Evolutionary conservation across 495 filamentous ascomycete genomes (phyloP).

Genomic region (Aspergillus ellipticus): DNA sequence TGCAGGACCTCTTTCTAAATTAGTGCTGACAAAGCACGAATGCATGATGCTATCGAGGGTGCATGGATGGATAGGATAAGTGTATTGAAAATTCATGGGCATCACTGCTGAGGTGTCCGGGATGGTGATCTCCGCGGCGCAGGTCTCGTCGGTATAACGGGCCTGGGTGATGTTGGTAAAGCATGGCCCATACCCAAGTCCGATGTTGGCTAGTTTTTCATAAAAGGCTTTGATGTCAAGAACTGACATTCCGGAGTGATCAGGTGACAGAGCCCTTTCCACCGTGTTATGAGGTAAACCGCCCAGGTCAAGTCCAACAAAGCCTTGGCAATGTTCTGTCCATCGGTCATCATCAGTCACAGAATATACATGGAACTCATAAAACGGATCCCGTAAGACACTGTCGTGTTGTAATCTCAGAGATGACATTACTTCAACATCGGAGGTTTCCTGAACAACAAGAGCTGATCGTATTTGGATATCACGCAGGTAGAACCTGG

Average conservation of each 20-base stretch:
- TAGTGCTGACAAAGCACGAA: slow-evolving; percentile 17
- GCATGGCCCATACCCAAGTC: slow-evolving; percentile 34
- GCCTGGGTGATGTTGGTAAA: slow-evolving; percentile 30
- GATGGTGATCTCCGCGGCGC: slow-evolving; percentile 32
- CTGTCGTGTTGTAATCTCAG: slow-evolving; percentile 3
- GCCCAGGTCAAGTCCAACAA: slow-evolving; percentile 6
- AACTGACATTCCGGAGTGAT: background rate
- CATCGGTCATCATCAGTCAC: slow-evolving; percentile 28
- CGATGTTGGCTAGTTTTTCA: slow-evolving; percentile 19
- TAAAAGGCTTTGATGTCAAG: slow-evolving; percentile 28
- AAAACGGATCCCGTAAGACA: slow-evolving; percentile 8
- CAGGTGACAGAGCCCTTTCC: background rate
- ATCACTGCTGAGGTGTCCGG: slow-evolving; percentile 44
- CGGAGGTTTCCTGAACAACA: slow-evolving; percentile 19
- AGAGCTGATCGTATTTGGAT: slow-evolving; percentile 40
- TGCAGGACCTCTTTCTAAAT: slow-evolving; percentile 12
- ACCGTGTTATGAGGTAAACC: background rate
- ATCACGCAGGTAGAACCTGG: slow-evolving; percentile 24
- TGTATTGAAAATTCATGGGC: slow-evolving; percentile 42
- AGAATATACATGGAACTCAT: slow-evolving; percentile 35
- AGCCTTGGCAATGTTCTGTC: slow-evolving; percentile 38
- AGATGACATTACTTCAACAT: slow-evolving; percentile 22
- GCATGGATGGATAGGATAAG: slow-evolving; percentile 42
- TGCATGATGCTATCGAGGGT: slow-evolving; percentile 47
- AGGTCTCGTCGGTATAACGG: slow-evolving; percentile 10